A percentile compares a stretch with the other conserved stretches of the same genome.
Evolutionary conservation across 1,284 basidiomycete genomes (phyloP).

Genomic region (Peniophora sp.): DNA sequence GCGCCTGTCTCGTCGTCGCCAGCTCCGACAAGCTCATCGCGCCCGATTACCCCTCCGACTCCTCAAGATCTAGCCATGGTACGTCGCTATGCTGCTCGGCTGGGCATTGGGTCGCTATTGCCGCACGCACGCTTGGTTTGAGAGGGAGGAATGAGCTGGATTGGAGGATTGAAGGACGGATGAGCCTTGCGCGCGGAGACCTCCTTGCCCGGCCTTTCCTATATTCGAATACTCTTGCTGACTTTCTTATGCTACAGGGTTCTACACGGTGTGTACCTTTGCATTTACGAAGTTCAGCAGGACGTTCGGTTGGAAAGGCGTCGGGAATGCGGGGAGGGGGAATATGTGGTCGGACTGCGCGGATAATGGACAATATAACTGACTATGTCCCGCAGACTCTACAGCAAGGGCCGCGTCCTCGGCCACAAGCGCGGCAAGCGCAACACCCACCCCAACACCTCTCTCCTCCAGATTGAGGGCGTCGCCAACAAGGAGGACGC

Average conservation of each 20-base stretch:
- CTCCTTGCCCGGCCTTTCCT: constrained; percentile 1
- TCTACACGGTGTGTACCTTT: constrained; percentile 16
- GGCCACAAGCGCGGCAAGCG: constrained; percentile 99
- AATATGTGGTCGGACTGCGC: constrained; percentile 7
- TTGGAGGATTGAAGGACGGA: constrained; percentile 24
- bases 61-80: constrained; percentile 24
- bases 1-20: too few relatives aligned
- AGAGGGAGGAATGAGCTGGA: constrained; percentile 24
- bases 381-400: constrained; percentile 56
- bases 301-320: not conserved
- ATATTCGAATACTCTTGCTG: not conserved
- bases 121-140: constrained; percentile 1
- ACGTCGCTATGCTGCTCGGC: constrained; percentile 7
- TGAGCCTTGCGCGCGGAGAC: constrained; percentile 19
- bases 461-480: constrained; percentile 96
- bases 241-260: constrained; percentile 1
- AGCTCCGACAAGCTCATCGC: too few relatives aligned
- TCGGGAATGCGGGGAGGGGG: constrained; percentile 1
- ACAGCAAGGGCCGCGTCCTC: constrained; percentile 94
- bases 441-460: constrained; percentile 92
- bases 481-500: constrained; percentile 92
- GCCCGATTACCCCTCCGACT: too few relatives aligned
- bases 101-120: not conserved
- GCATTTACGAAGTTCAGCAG: not conserved
- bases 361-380: constrained; percentile 8